These are phyloP conservation scores for Helianthus tuberosus DNA, from an alignment of 129 eudicot genomes.

Conservation along the genomic window DNA sequence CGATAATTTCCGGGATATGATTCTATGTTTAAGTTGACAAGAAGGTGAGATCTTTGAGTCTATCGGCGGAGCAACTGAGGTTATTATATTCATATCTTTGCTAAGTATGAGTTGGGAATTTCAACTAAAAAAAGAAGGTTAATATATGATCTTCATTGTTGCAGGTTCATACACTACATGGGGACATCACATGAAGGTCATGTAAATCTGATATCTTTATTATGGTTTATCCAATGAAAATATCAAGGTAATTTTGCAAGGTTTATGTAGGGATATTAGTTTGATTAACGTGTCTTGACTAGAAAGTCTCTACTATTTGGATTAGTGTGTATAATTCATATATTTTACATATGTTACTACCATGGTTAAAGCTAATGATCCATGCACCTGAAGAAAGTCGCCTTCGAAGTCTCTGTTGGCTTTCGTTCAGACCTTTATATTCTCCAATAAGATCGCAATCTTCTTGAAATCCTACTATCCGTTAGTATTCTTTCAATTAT, in stretches of 20 bases:
- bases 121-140: no score
- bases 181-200: no score
- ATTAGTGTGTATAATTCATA: background rate
- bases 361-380: constrained; percentile 19
- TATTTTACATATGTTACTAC: background rate
- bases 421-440: constrained; percentile 75
- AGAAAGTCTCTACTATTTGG: background rate
- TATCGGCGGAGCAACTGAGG: no score
- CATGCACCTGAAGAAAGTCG: constrained; percentile 44
- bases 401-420: constrained; percentile 77
- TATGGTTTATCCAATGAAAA: no score
- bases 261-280: background rate
- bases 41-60: no score
- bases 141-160: no score
- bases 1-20: no score
- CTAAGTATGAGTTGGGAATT: no score
- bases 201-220: no score
- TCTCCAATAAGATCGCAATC: constrained; percentile 83
- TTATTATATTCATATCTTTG: no score
- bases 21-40: no score
- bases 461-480: constrained; percentile 98
- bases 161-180: no score
- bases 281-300: background rate
- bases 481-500: constrained; percentile 41
- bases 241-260: constrained; percentile 43